Percentiles rank a stretch among this genome's conserved stretches.
Evolutionary conservation across 345 rosid species (phyloP).

Genomic region (Bretschneidera sinensis): DNA sequence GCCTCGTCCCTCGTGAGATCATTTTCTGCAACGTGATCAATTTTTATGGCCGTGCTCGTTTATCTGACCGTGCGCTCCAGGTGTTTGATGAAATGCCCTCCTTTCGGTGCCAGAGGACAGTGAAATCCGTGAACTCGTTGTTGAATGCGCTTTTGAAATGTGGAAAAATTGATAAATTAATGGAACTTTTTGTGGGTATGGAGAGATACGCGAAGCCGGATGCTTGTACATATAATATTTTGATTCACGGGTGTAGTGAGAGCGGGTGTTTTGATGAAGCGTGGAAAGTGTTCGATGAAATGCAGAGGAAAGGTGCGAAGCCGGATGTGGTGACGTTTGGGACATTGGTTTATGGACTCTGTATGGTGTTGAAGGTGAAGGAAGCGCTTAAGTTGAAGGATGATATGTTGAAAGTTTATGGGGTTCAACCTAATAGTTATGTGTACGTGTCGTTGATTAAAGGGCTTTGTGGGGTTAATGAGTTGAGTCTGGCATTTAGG

Average conservation of each 20-base stretch:
- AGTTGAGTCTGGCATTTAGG: slow-evolving; percentile 45
- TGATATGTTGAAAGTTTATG: slow-evolving; percentile 42
- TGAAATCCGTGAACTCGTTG: slow-evolving; percentile 60
- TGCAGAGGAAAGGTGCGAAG: slow-evolving; percentile 45
- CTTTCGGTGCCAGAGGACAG: slow-evolving; percentile 47
- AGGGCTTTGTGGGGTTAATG: slow-evolving; percentile 41
- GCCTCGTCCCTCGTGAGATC: slow-evolving; percentile 44
- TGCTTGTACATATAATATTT: slow-evolving; percentile 67
- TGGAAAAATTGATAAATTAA: slow-evolving; percentile 38
- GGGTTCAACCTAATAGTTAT: slow-evolving; percentile 33
- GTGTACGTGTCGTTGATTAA: slow-evolving; percentile 53
- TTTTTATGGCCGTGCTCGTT: slow-evolving; percentile 51
- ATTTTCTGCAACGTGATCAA: slow-evolving; percentile 59
- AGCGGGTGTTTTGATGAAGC: slow-evolving; percentile 46
- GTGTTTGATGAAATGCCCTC: slow-evolving; percentile 64
- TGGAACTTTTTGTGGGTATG: slow-evolving; percentile 28
- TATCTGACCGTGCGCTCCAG: slow-evolving; percentile 42
- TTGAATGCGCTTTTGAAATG: slow-evolving; percentile 42
- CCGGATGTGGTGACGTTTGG: slow-evolving; percentile 55
- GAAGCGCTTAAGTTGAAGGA: slow-evolving; percentile 68
- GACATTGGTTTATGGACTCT: slow-evolving; percentile 48
- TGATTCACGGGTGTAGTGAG: slow-evolving; percentile 41
- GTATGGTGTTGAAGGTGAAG: slow-evolving; percentile 41
- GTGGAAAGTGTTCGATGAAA: slow-evolving; percentile 51
- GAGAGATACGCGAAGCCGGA: slow-evolving; percentile 44